Base-by-base conservation (phyloP, 2,329 filamentous ascomycete species). In the Didymella exigua region DNA sequence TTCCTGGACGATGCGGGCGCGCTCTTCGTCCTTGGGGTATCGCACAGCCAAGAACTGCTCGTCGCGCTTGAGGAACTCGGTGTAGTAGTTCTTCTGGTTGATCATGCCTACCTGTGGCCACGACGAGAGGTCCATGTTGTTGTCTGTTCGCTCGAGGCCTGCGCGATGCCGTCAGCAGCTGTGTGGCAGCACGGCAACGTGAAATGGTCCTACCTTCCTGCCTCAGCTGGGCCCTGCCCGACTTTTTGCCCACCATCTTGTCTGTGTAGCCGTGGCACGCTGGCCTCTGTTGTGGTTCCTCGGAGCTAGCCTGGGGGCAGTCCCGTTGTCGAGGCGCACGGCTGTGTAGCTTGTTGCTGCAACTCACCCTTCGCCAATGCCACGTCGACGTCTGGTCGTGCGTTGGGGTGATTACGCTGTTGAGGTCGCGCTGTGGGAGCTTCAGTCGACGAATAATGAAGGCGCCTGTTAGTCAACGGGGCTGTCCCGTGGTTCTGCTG, bases 61-160 rank as follows among this genome's bases (percentile, higher is more conserved):
- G 79, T 99, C 95, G 70, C 93, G 89, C 80, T 99, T 99, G 78
- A 99, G 90, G 68, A 96, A 99, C 73, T 99, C 95, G 58, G 92
- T 96, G 58, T 71, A 74, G 77, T 99, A 99, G 76, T 99, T 99
- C 81, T 99, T 99, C 76, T 99, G 95, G 74, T 99, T 99, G 77
- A 99, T 99, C 68, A 95, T 91, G 37, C 86, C 84, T 54, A 96
- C 87, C 71, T 95, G 89, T 9, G 95, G 93, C 93, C 95, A 99
- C 75, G 84, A 96, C 42, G 92, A 90, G 72, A 95, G 86, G 72
- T 93, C 95, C 89, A 99, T 93, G 78, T 93, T 93, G 85, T 99
- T 99, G 81, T 99, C 95, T 57, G 95, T 98, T 73, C 93, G 86
- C 79, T 96, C 91, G 62, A 99, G 86, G 63, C 95, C 93, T 97